phyloP scores from a whole-genome alignment of 192 early-diverging fungal genomes.

The Allomyces macrogynus region DNA sequence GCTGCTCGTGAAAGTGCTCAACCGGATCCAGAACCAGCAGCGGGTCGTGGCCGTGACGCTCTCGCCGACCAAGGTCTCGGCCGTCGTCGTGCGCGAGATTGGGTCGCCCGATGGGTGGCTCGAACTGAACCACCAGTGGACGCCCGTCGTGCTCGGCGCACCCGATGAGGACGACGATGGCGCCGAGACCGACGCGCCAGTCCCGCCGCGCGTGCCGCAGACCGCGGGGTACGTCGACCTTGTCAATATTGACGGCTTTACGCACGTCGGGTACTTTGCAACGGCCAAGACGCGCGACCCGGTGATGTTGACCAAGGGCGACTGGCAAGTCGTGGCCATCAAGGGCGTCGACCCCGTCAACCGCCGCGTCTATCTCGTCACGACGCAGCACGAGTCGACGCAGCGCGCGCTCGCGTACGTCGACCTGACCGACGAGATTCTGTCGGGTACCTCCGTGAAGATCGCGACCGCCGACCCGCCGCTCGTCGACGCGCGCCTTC shows the following conservation, averaged over 20 bases:
- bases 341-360: conserved; percentile 5
- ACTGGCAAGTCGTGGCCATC: conserved; percentile 38
- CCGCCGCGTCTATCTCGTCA: conserved; percentile 20
- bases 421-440: not conserved
- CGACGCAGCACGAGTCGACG: conserved; percentile 9
- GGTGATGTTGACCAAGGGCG: conserved; percentile 38
- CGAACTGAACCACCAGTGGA: conserved; percentile 24
- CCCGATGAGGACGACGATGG: not conserved
- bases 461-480: not conserved
- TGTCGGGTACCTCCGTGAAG: not conserved
- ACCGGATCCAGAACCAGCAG: conserved; percentile 76
- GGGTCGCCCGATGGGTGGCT: conserved; percentile 51
- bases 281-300: conserved; percentile 24
- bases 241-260: conserved; percentile 38
- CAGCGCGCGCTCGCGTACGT: not conserved
- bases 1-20: conserved; percentile 60
- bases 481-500: not conserved
- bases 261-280: conserved; percentile 45
- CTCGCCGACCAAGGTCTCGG: conserved; percentile 13
- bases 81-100: conserved; percentile 29
- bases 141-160: not conserved
- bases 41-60: conserved; percentile 39
- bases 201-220: conserved; percentile 3
- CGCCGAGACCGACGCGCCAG: not conserved
- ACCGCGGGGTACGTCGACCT: conserved; percentile 40